Evolutionary conservation across 2,329 filamentous ascomycete species (phyloP), one percentile per base, ranked within the genome.

Genomic region (Xylaria sp.): DNA sequence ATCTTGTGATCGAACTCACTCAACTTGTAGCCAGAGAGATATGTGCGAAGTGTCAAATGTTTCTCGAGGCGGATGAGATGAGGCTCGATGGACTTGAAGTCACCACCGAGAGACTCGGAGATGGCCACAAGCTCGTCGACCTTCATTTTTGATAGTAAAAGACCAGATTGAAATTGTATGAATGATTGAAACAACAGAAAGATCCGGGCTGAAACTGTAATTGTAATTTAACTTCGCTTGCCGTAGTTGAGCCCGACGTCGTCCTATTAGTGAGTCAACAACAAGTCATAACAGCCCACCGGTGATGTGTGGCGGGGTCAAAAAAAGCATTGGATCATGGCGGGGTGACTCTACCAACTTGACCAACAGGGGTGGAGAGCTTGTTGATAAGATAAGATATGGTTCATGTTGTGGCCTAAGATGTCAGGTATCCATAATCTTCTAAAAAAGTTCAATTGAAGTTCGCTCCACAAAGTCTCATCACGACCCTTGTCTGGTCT

Each of bases 41-140:
- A 96, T 15, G 93, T 93, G 76, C 95, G 91, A 38, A 97, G 89
- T 4, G 90, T 93, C 69, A 98, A 87, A 83, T 97, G 92, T 79
- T 93, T 92, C 80, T 97, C 93, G 70, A 97, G 89, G 74, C 92
- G 89, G 75, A 87, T 85, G 64, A 97, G 87, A 67, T 90, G 86
- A 31, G 89, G 87, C 78, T 96, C 93, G 72, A 94, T 89, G 67
- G 90, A 85, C 83, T 96, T 97, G 83, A 97, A 96, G 81, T 97
- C 93, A 46, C 84, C 85, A 68, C 82, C 80, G 68, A 89, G 82
- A 74, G 83, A 83, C 75, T 80, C 80, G 68, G 85, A 81, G 59
- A 89, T 80, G 65, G 83, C 79, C 69, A 84, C 80, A 72, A 89
- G 82, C 79, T 88, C 86, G 74, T 87, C 84, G 72, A 81, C 78